Conservation (phyloP, 2,329 filamentous ascomycete genomes). For the Botrytis fabae region DNA sequence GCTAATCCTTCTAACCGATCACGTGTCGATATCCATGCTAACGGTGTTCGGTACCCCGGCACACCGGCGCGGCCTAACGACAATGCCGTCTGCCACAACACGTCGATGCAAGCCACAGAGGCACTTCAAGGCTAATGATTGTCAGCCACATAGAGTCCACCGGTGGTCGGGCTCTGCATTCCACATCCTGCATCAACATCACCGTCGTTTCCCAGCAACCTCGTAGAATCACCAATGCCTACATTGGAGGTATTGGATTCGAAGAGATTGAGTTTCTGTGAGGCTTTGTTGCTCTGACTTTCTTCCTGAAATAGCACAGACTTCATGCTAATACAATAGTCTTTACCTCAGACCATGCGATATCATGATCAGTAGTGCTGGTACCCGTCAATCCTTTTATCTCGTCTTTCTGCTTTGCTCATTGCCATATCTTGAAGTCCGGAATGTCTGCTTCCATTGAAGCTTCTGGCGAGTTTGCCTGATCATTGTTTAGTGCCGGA, state of each 20-base stretch:
- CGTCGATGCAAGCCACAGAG: background rate
- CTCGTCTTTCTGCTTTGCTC: background rate
- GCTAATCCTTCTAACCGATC: background rate
- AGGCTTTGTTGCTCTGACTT: background rate
- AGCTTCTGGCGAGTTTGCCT: background rate
- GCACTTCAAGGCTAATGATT: too few relatives aligned
- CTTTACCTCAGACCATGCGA: too few relatives aligned
- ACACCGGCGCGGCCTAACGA: too few relatives aligned
- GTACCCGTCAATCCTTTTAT: background rate
- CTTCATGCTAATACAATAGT: background rate
- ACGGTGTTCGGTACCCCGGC: background rate
- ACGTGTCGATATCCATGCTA: background rate
- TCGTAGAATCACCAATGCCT: background rate
- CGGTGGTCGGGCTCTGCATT: too few relatives aligned
- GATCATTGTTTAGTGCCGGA: background rate
- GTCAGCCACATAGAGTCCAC: background rate
- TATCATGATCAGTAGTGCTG: background rate
- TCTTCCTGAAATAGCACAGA: background rate
- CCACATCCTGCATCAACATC: background rate
- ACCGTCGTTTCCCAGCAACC: background rate
- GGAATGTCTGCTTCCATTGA: background rate
- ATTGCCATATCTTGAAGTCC: background rate
- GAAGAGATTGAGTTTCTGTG: background rate
- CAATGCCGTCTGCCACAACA: background rate
- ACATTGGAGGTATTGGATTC: background rate